A percentile compares a stretch with the other conserved stretches of the same genome.
These are phyloP conservation scores for Ambrosia artemisiifolia DNA, from an alignment of 129 eudicot genomes.

Conservation along the genomic window DNA sequence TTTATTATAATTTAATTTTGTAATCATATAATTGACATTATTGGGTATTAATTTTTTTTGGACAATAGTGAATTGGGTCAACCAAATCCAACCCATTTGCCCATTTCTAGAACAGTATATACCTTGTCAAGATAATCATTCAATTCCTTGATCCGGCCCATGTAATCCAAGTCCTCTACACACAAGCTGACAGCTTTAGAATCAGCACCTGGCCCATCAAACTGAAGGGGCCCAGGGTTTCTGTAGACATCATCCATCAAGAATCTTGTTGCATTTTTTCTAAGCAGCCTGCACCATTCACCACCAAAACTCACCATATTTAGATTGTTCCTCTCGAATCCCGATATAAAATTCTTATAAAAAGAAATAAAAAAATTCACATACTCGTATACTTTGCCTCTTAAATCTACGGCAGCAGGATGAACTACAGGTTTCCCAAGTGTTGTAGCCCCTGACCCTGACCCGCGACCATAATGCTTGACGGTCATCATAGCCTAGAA, in stretches of 20 bases:
- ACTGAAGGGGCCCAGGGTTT: conserved; percentile 99
- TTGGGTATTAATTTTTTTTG: neutral
- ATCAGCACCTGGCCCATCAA: conserved; percentile 98
- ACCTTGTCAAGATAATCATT: conserved; percentile 92
- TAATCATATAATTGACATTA: neutral
- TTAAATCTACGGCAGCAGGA: conserved; percentile 88
- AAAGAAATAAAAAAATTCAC: conserved; percentile 13
- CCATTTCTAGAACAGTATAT: neutral
- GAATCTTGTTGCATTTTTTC: conserved; percentile 78
- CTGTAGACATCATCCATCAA: conserved; percentile 90
- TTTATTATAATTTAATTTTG: neutral
- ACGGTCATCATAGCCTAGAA: conserved; percentile 97
- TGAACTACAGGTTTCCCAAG: conserved; percentile 90
- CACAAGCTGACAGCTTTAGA: conserved; percentile 81
- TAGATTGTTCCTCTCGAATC: neutral
- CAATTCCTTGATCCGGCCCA: conserved; percentile 94
- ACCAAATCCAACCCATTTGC: neutral
- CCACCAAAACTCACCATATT: conserved; percentile 4
- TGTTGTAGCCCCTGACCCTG: conserved; percentile 62
- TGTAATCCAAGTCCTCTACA: conserved; percentile 95
- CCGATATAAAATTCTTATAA: neutral
- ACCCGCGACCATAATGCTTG: conserved; percentile 66
- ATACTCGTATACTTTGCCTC: conserved; percentile 92
- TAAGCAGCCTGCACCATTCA: conserved; percentile 57
- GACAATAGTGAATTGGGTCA: neutral